Evolutionary conservation across 257 asterid genomes (phyloP), one percentile per base, ranked within the genome.

Genomic region (Fraxinus pennsylvanica): DNA sequence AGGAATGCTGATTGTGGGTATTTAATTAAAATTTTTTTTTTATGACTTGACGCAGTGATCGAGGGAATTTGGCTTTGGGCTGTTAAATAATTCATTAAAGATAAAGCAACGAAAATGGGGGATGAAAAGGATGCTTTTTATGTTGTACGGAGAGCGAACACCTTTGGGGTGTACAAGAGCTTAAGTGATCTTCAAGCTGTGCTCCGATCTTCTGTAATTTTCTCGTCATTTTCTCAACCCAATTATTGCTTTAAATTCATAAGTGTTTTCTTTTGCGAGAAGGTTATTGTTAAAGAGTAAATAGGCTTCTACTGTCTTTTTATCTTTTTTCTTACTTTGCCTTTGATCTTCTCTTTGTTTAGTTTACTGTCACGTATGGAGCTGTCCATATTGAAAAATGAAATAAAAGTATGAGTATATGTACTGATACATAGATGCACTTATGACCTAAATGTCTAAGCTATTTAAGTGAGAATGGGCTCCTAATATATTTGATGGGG

Each of bases 111-210:
- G 10, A 75, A 45, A 63, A 86, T 88, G 90, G 92, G 86, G 54
- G 92, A 88, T 66, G 92, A 88, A 76, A 82, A 84, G 65, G 91
- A 88, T 47, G 88, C 85, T 3, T 88, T 84, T 79, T 88, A 84
- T 63, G 87, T 88, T 14, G 92, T 86, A 45, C 77, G 84, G 9
- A 88, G 84, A 75, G 89, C 86, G 41, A 80, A 79, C 45, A 79
- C 80, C 30, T 70, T 82, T 79, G 90, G 90, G 21, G 83, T 88
- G 12, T 88, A 86, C 86, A 86, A 83, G 82, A 88, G 89, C 82
- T 74, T 84, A 17, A 84, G 86, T 76, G 92, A 86, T 84, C 84
- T 84, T 52, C 90, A 88, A 74, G 80, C 83, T 72, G 76, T 82
- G 8, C 84, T 86, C 39, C 82, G 77, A 71, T 82, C 92, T 36